Conservation (phyloP, 2,329 filamentous ascomycete species). For the Pezicula neosporulosa region DNA sequence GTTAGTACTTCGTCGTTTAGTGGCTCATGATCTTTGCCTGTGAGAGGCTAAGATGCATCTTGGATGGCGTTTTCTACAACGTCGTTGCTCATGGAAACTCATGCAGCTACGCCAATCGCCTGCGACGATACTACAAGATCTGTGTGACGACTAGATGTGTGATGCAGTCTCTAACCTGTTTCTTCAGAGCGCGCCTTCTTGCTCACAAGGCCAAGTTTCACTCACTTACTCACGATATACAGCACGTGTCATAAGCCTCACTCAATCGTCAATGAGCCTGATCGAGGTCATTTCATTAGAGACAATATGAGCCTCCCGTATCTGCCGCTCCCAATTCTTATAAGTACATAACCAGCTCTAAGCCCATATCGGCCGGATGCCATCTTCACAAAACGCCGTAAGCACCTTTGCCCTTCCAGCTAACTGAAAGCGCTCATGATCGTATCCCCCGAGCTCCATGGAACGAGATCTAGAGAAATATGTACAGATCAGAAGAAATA, state of each 20-base stretch:
- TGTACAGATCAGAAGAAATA: slow-evolving; percentile 10
- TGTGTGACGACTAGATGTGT: too few species aligned
- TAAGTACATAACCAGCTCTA: slow-evolving; percentile 9
- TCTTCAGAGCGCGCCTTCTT: too few species aligned
- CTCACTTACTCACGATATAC: neutral
- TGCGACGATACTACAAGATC: too few species aligned
- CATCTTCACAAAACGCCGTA: slow-evolving; percentile 5
- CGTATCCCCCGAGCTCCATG: neutral
- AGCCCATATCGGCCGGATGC: slow-evolving; percentile 4
- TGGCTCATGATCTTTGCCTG: neutral
- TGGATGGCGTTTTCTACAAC: neutral
- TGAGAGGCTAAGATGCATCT: neutral
- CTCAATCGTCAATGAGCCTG: neutral
- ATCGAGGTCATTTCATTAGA: slow-evolving; percentile 1
- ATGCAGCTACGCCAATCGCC: too few species aligned
- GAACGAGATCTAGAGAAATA: slow-evolving; percentile 7
- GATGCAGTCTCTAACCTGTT: too few species aligned
- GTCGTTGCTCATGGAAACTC: neutral
- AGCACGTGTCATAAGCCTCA: neutral
- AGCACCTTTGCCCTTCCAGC: slow-evolving; percentile 1
- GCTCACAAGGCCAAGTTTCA: neutral
- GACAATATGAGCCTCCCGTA: neutral
- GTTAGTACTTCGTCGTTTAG: neutral
- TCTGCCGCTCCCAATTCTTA: slow-evolving; percentile 2
- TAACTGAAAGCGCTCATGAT: slow-evolving; percentile 5